Percentiles rank a stretch among this genome's conserved stretches.
phyloP scores from a whole-genome alignment of 306 rosid species.

The Prunus salicina region DNA sequence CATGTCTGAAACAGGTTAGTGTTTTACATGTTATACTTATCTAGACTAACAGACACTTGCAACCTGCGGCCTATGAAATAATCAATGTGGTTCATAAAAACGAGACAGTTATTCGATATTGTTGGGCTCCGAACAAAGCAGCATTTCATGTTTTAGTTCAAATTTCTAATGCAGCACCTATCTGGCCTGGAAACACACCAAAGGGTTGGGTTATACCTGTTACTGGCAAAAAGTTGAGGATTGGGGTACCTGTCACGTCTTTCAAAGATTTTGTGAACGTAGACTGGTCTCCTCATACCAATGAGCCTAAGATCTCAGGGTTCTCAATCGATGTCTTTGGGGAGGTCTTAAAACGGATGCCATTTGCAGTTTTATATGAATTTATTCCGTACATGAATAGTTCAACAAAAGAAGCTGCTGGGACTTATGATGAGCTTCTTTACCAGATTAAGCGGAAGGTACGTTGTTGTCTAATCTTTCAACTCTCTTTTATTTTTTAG shows the following conservation, averaged over 20 bases:
- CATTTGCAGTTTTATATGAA: constrained; percentile 28
- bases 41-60: not conserved
- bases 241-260: constrained; percentile 29
- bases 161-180: not conserved
- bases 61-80: constrained; percentile 22
- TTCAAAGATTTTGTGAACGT: constrained; percentile 24
- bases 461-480: not conserved
- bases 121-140: too few species aligned
- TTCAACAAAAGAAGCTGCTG: constrained; percentile 12
- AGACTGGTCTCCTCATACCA: not conserved
- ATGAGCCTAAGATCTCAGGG: constrained; percentile 29
- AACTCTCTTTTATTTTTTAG: not conserved
- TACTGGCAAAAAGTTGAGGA: constrained; percentile 26
- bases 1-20: too few species aligned
- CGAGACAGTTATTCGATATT: constrained; percentile 18
- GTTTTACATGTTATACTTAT: too few species aligned
- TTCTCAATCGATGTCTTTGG: constrained; percentile 29
- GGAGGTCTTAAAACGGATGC: constrained; percentile 25
- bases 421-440: constrained; percentile 25
- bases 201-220: constrained; percentile 32
- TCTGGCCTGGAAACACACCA: constrained; percentile 49
- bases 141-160: too few species aligned
- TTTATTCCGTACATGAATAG: constrained; percentile 9
- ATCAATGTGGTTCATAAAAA: constrained; percentile 20
- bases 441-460: constrained; percentile 22